phyloP scores from a whole-genome alignment of 208 protist species.

The Wallacemonas rigidus region DNA sequence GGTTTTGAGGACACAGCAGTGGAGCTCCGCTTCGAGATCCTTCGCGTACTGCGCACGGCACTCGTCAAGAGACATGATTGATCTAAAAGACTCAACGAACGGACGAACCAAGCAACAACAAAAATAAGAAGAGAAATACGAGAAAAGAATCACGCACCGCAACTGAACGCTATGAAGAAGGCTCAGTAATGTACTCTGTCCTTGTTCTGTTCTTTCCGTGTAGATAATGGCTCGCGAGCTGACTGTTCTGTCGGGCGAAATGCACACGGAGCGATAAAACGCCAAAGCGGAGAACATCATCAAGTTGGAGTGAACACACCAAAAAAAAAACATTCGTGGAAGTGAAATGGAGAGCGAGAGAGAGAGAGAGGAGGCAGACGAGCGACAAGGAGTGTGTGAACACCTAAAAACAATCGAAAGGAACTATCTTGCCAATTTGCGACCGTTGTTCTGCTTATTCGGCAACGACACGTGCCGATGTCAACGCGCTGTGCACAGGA shows the following conservation, averaged over 20 bases:
- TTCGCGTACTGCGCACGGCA: slow-evolving; percentile 50
- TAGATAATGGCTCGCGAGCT: no score
- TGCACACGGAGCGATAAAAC: no score
- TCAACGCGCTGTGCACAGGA: no score
- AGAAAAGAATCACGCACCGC: not conserved
- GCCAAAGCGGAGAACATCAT: no score
- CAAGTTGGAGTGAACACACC: not conserved
- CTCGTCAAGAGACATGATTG: slow-evolving; percentile 26
- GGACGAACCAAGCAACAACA: slow-evolving; percentile 1
- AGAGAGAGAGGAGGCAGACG: not conserved
- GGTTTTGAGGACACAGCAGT: slow-evolving; percentile 37
- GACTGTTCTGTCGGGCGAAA: no score
- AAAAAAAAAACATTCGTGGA: not conserved
- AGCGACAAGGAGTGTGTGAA: not conserved
- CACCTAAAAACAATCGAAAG: not conserved
- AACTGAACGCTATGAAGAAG: no score
- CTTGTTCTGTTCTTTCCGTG: no score
- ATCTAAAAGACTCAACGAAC: not conserved
- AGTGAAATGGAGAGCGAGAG: not conserved
- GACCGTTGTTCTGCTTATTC: no score
- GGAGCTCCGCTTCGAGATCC: slow-evolving; percentile 38
- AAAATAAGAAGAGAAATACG: slow-evolving; percentile 1
- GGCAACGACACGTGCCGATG: no score
- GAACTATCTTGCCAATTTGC: not conserved
- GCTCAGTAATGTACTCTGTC: no score